These are phyloP conservation scores for Ampelocalamus luodianensis DNA, from an alignment of 176 grass and related monocot genomes.

Conservation along the genomic window DNA sequence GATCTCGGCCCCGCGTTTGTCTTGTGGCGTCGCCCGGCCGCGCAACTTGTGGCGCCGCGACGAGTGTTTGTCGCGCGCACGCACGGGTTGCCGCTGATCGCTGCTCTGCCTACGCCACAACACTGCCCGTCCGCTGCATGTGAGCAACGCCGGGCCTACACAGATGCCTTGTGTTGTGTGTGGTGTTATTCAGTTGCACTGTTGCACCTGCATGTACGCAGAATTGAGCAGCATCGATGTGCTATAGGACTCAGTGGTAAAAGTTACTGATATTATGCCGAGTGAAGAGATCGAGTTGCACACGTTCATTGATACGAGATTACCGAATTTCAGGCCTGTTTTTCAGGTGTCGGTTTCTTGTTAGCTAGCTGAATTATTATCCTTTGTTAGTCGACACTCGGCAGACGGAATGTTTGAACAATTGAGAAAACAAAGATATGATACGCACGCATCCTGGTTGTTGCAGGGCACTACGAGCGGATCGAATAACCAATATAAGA, in stretches of 20 bases:
- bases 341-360: neutral
- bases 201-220: neutral
- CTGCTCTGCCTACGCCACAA: neutral
- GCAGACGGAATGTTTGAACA: constrained; percentile 43
- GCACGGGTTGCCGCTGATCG: neutral
- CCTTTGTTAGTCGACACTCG: neutral
- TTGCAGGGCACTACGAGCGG: neutral
- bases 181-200: neutral
- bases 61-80: constrained; percentile 8
- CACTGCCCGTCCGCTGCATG: neutral
- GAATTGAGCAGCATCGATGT: neutral
- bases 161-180: neutral
- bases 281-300: neutral
- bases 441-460: no score
- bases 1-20: neutral
- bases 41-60: neutral
- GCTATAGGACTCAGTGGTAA: neutral
- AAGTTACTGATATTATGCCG: neutral
- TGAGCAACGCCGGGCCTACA: neutral
- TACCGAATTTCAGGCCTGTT: neutral
- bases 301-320: neutral
- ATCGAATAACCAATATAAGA: neutral
- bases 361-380: neutral
- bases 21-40: neutral
- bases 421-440: neutral